phyloP scores from a whole-genome alignment of 768 basidiomycete species.

The Tulasnella sp. region DNA sequence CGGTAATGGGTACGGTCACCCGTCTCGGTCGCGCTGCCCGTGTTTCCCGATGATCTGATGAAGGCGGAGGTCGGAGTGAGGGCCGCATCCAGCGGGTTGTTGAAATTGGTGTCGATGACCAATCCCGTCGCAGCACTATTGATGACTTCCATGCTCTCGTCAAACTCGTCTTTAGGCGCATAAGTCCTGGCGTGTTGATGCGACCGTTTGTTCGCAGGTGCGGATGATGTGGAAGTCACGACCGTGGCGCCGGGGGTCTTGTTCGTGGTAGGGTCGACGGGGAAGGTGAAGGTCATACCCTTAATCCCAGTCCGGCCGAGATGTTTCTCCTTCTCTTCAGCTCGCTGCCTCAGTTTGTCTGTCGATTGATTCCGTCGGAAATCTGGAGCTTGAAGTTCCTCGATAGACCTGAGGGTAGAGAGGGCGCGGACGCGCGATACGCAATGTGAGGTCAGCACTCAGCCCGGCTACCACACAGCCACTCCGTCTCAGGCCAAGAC shows the following conservation, averaged over 20 bases:
- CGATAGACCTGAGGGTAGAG: conserved; percentile 50
- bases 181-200: background rate
- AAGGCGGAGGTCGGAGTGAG: conserved; percentile 30
- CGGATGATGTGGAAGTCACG: background rate
- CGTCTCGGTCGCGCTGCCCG: conserved; percentile 10
- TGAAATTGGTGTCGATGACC: conserved; percentile 12
- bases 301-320: conserved; percentile 53
- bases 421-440: background rate
- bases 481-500: too few species aligned
- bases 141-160: conserved; percentile 2
- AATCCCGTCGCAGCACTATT: background rate
- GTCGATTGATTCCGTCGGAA: conserved; percentile 71
- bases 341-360: conserved; percentile 70
- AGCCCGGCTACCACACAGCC: background rate
- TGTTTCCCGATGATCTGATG: conserved; percentile 26
- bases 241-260: conserved; percentile 14
- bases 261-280: conserved; percentile 53
- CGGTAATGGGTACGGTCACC: conserved; percentile 18
- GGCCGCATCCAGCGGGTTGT: conserved; percentile 4
- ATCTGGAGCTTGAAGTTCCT: conserved; percentile 74
- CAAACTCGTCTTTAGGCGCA: background rate
- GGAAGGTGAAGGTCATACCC: conserved; percentile 86
- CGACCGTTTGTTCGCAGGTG: background rate
- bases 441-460: conserved; percentile 11
- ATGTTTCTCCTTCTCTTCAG: conserved; percentile 69